A percentile compares a stretch with the other conserved stretches of the same genome.
Evolutionary conservation across 441 rosid species (phyloP).

Genomic region (Eruca vesicaria): DNA sequence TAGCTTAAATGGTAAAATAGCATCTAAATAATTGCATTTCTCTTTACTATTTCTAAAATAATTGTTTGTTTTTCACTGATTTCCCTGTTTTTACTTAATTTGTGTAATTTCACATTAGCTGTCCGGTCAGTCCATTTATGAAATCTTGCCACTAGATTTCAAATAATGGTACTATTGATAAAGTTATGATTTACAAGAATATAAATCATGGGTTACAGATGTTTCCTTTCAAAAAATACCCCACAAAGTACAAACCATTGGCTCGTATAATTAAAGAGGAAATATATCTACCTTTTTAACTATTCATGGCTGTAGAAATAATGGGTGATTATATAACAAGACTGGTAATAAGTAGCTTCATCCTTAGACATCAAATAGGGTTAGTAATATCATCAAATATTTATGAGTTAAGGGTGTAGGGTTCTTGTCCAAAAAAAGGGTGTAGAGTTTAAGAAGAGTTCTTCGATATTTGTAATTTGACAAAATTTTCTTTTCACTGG

Average conservation of each 20-base stretch:
- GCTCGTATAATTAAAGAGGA: constrained; percentile 13
- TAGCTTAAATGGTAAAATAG: constrained; percentile 36
- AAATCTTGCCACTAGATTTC: constrained; percentile 32
- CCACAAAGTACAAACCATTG: constrained; percentile 33
- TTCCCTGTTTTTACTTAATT: constrained; percentile 32
- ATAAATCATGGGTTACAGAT: constrained; percentile 27
- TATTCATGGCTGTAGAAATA: constrained; percentile 21
- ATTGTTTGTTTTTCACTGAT: constrained; percentile 7
- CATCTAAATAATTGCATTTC: constrained; percentile 29
- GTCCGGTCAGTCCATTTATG: constrained; percentile 37
- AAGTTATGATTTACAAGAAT: constrained; percentile 31
- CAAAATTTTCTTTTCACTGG: background rate
- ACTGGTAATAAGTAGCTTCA: background rate
- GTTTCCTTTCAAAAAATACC: constrained; percentile 9
- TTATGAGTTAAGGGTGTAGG: background rate
- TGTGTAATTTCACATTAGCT: constrained; percentile 40
- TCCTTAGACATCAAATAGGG: background rate
- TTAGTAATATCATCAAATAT: background rate
- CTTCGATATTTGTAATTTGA: background rate
- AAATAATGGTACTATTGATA: constrained; percentile 33
- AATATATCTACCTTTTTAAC: constrained; percentile 1
- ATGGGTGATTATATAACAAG: background rate
- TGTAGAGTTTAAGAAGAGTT: background rate
- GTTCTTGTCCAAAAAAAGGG: too few species aligned
- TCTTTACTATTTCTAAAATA: constrained; percentile 24